These are phyloP conservation scores for Aspergillus asperescens DNA, from an alignment of 495 filamentous ascomycete genomes.

Conservation along the genomic window DNA sequence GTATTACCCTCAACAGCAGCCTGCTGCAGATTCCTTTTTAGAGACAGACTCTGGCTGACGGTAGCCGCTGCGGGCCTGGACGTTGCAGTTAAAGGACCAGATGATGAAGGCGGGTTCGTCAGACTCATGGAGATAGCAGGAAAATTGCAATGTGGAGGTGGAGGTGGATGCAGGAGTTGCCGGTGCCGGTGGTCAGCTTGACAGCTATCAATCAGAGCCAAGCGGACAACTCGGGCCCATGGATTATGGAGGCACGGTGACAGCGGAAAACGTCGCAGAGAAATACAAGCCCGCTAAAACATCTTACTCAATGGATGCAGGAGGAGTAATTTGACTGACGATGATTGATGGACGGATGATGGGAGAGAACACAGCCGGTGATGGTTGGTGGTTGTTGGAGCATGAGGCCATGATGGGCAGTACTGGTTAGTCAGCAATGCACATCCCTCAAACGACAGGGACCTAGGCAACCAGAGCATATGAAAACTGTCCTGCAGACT, in stretches of 20 bases:
- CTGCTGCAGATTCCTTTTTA: constrained; percentile 72
- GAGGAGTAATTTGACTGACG: constrained; percentile 3
- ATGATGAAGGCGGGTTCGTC: constrained; percentile 52
- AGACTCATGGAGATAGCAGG: constrained; percentile 39
- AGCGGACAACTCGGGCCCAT: constrained; percentile 13
- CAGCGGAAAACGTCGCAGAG: constrained; percentile 7
- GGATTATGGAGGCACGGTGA: constrained; percentile 7
- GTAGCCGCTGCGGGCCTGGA: constrained; percentile 35
- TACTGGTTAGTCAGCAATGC: constrained; percentile 1
- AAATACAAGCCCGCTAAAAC: constrained; percentile 12
- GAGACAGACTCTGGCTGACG: constrained; percentile 51
- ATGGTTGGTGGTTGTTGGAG: constrained; percentile 5
- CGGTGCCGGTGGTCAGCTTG: constrained; percentile 12
- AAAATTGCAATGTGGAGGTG: neutral
- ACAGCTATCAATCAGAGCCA: constrained; percentile 19
- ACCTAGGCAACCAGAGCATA: no score
- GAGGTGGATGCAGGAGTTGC: constrained; percentile 11
- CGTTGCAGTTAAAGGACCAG: constrained; percentile 47
- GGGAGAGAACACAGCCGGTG: neutral
- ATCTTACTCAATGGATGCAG: constrained; percentile 11
- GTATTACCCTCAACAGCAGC: constrained; percentile 73
- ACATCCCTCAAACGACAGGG: neutral
- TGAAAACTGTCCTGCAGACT: no score
- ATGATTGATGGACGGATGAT: constrained; percentile 10
- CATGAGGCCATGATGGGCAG: neutral